Conservation (phyloP, 306 rosid species). For the Cicer judaicum region DNA sequence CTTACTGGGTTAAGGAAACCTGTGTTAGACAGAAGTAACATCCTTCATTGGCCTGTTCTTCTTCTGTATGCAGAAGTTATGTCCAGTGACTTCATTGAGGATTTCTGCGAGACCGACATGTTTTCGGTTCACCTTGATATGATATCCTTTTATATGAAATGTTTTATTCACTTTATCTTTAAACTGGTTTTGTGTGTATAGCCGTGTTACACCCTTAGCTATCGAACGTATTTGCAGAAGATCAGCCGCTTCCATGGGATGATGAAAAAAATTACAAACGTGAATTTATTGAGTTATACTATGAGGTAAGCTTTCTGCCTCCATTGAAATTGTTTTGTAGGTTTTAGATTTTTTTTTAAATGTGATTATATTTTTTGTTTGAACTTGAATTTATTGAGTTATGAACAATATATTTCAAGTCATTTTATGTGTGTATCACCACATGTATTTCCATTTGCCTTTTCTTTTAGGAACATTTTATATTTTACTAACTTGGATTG, state of each 20-base stretch:
- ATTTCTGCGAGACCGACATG: constrained; percentile 93
- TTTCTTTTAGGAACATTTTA: not conserved
- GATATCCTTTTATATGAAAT: constrained; percentile 74
- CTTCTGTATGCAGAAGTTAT: constrained; percentile 93
- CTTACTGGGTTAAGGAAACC: constrained; percentile 80
- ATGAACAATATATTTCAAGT: constrained; percentile 1
- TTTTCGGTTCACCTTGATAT: constrained; percentile 82
- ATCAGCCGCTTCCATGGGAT: constrained; percentile 83
- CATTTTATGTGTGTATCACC: constrained; percentile 23
- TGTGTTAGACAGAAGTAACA: constrained; percentile 67
- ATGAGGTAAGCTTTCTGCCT: constrained; percentile 65
- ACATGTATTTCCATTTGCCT: not conserved
- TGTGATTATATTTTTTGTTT: constrained; percentile 7
- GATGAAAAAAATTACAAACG: constrained; percentile 69
- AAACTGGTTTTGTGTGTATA: constrained; percentile 24
- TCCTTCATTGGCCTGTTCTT: constrained; percentile 97
- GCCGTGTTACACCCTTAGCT: constrained; percentile 61
- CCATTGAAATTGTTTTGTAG: constrained; percentile 15
- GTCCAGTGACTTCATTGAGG: constrained; percentile 96
- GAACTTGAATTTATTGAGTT: not conserved
- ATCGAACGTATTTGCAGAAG: constrained; percentile 81
- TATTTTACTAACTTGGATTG: constrained; percentile 25
- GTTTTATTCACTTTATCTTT: constrained; percentile 2
- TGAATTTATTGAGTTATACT: constrained; percentile 72
- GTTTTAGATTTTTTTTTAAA: constrained; percentile 30